Base-by-base conservation (phyloP, 2,329 filamentous ascomycete species). In the Ceratocystis destructans region DNA sequence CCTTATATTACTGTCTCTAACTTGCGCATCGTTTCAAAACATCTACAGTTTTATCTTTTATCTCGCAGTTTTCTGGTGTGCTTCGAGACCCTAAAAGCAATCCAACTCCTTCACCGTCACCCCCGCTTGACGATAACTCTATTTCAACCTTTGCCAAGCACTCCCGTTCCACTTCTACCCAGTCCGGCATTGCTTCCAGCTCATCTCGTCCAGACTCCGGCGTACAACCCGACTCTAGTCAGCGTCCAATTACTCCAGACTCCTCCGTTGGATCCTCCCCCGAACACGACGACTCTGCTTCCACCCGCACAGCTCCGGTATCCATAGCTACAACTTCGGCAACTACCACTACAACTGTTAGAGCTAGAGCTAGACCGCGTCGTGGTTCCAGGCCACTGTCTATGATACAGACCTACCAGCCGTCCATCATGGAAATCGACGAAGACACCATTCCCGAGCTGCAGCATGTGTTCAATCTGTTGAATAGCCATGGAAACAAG, bases 401-500 rank as follows among this genome's bases (percentile, higher is more conserved):
- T 69, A 94, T 96, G 82, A 81, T 93, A 62, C 87, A 94, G 75
- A 86, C 88, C 68, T 92, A 92, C 76, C 87, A 91, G 71, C 90
- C 91, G 73, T 88, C 88, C 73, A 77, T 91, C 75, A 91, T 96
- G 87, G 89, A 96, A 72, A 82, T 94, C 70, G 85, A 84, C 73
- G 82, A 87, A 71, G 90, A 96, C 73, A 96, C 90, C 37, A 85
- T 94, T 69, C 91, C 94, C 46, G 94, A 99, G 80, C 81, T 99
- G 69, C 88, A 91, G 77, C 93, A 92, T 70, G 92, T 97, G 72
- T 97, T 97, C 76, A 89, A 85, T 68, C 94, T 90, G 73, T 82
- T 99, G 70, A 97, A 96, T 77, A 94, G 88, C 76, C 94, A 99
- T 75, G 87, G 86, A 67, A 96, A 96, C 76, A 97, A 97, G 77